Base-by-base conservation (phyloP, 1,284 basidiomycete species). In the Tremellales sp. region DNA sequence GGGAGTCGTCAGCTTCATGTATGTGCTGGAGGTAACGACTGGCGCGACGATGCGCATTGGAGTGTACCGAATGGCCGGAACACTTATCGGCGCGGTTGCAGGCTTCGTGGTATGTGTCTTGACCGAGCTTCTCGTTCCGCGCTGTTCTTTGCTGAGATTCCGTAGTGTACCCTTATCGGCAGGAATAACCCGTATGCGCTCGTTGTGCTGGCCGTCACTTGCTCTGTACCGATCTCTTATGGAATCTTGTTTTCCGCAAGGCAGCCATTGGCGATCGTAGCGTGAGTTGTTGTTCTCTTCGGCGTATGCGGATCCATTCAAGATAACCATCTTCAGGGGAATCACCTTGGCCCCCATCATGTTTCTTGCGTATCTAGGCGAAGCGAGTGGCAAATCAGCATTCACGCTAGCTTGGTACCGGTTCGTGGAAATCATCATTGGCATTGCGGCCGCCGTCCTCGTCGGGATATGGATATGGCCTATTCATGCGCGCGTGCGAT, bases 41-140 rank as follows among this genome's bases (percentile, higher is more conserved):
- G 76, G 76, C 1, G 75, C 75, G 4, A 76, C 73, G 3, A 50
- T 77, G 26, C 64, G 70, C 9, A 60, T 76, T 3, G 74, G 74
- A 0, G 51, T 74, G 14, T 73, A 68, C 41, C 68, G 76, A 12
- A 59, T 73, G 19, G 45, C 72, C 3, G 76, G 76, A 12, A 77
- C 76, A 3, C 62, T 77, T 31, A 52, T 67, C 2, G 76, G 76
- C 13, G 71, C 71, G 0, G 35, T 77, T 3, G 50, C 64, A 4
- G 76, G 69, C 5, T 70, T 67, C 32, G 43, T 75, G 14, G 68
- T 74, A 43, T 57, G 68, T 66, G 16, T 22, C 2, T 12, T 4
- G 3, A 13, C 24, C 21, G 19, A 6, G 6, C 2, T 10, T 12
- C 5, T 2, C 9, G 4, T 8, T 3, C 5, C 5, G 18, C 19